These are phyloP conservation scores for Chaetothyriales sp. DNA, from an alignment of 2,329 filamentous ascomycete genomes.

Conservation along the genomic window DNA sequence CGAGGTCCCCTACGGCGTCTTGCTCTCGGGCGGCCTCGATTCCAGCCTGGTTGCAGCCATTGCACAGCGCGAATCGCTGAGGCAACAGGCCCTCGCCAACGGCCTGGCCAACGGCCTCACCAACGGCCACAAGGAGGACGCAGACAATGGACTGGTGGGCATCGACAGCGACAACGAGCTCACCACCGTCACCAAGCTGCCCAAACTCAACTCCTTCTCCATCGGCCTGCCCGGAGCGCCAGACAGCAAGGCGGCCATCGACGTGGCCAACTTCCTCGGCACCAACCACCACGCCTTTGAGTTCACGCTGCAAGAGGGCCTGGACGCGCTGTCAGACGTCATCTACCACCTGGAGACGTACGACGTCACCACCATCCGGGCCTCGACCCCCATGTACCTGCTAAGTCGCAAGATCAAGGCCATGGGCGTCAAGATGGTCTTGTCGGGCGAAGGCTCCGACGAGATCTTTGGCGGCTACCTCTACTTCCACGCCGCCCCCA, in stretches of 20 bases:
- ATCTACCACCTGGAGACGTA: conserved; percentile 97
- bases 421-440: conserved; percentile 98
- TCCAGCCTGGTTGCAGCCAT: conserved; percentile 92
- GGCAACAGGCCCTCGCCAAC: conserved; percentile 44
- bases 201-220: conserved; percentile 96
- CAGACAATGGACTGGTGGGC: conserved; percentile 63
- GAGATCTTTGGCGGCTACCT: conserved; percentile 98
- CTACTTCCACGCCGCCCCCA: conserved; percentile 91
- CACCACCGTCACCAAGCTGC: conserved; percentile 77
- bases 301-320: conserved; percentile 92
- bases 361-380: conserved; percentile 96
- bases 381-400: conserved; percentile 96
- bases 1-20: conserved; percentile 91
- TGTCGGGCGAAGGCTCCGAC: conserved; percentile 91
- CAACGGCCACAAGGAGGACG: conserved; percentile 37
- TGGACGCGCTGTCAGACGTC: conserved; percentile 92
- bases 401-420: conserved; percentile 98
- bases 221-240: conserved; percentile 89
- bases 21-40: conserved; percentile 88
- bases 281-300: conserved; percentile 98
- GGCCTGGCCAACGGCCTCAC: conserved; percentile 39
- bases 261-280: conserved; percentile 91
- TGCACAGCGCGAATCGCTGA: conserved; percentile 79
- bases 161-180: conserved; percentile 88
- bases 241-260: conserved; percentile 78